Conservation (phyloP, 2,329 filamentous ascomycete species). For the Aureobasidium zeae region DNA sequence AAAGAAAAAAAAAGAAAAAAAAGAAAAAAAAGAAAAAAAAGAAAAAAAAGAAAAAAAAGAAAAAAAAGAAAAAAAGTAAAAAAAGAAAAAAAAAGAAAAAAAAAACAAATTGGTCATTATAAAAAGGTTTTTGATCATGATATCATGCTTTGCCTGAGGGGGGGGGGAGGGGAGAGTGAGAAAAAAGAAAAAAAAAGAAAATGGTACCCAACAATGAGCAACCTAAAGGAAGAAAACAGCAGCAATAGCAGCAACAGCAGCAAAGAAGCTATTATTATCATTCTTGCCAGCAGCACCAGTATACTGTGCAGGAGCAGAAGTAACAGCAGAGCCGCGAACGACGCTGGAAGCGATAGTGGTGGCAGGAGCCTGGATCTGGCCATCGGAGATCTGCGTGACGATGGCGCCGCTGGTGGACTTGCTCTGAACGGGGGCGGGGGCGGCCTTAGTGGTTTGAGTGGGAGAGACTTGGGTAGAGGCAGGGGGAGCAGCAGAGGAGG, state of each 20-base stretch:
- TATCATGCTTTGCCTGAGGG: not conserved
- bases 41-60: no score
- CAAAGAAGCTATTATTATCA: slow-evolving; percentile 30
- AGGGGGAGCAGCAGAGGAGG: not conserved
- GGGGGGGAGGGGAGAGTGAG: not conserved
- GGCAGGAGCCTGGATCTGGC: slow-evolving; percentile 1
- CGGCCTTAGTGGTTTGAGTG: not conserved
- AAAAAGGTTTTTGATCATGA: not conserved
- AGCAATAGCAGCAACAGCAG: slow-evolving; percentile 31
- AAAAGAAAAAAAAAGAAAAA: no score
- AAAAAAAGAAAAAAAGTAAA: no score
- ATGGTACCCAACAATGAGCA: not conserved
- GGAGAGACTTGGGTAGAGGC: not conserved
- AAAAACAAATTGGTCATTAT: no score
- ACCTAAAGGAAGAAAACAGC: slow-evolving; percentile 27
- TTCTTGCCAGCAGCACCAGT: slow-evolving; percentile 32
- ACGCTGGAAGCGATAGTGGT: not conserved
- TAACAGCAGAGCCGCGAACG: slow-evolving; percentile 13
- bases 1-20: no score
- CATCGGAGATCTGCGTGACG: slow-evolving; percentile 6
- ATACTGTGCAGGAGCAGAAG: slow-evolving; percentile 20
- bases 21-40: no score
- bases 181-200: slow-evolving; percentile 1
- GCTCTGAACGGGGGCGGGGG: not conserved
- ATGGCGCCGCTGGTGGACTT: not conserved